phyloP scores from a whole-genome alignment of 75 land plant species.

The Pinus albicaulis region DNA sequence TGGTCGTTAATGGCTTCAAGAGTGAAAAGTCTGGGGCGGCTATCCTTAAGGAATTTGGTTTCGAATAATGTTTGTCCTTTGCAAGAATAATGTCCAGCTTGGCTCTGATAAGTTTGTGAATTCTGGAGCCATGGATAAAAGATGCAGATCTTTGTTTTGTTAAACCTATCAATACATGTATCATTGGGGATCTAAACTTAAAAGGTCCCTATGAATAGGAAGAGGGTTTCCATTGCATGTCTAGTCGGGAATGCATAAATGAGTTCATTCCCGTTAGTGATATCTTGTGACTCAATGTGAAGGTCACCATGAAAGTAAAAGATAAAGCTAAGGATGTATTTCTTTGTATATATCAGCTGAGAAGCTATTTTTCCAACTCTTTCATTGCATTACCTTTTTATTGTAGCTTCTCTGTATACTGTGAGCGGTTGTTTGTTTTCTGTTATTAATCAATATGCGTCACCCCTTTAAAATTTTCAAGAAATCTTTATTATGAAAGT shows the following conservation, averaged over 20 bases:
- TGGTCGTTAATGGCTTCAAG: constrained; percentile 1
- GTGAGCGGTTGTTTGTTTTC: background rate
- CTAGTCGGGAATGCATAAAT: constrained; percentile 1
- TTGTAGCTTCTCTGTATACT: background rate
- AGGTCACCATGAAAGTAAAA: background rate
- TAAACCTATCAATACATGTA: background rate
- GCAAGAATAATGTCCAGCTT: background rate
- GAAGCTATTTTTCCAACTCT: background rate
- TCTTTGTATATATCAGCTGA: constrained; percentile 2
- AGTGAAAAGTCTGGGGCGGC: background rate
- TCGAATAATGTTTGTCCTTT: constrained; percentile 1
- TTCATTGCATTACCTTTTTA: background rate
- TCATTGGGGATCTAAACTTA: background rate
- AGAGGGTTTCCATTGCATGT: background rate
- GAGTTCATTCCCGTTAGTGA: background rate
- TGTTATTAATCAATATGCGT: background rate
- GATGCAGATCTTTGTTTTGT: background rate
- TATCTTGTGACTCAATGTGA: background rate
- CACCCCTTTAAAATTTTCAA: too few relatives aligned
- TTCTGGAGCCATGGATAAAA: background rate
- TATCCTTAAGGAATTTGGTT: background rate
- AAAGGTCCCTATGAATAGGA: constrained; percentile 6
- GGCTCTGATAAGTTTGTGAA: background rate
- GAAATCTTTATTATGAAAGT: background rate
- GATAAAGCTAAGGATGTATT: background rate